Percentiles rank a stretch among this genome's conserved stretches.
Conservation (phyloP, 805 yeast species). For the Kodamaea restingae region DNA sequence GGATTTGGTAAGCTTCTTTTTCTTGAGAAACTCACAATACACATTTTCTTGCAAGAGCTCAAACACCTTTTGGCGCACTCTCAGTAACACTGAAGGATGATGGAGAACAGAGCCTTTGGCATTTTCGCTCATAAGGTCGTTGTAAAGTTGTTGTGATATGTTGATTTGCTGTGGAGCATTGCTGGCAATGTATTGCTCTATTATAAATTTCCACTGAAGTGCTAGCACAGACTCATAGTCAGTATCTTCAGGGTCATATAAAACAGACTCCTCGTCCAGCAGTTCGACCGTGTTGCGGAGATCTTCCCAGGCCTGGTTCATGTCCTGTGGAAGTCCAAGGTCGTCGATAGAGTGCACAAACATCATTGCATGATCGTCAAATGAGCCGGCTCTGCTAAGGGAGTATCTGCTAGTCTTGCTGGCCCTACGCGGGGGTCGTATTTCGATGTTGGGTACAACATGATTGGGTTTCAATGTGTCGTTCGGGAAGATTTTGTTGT, state of each 20-base stretch:
- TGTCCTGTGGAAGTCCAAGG: constrained; percentile 30
- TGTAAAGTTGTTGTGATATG: constrained; percentile 37
- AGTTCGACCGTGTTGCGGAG: constrained; percentile 7
- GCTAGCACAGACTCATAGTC: constrained; percentile 4
- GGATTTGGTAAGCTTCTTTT: constrained; percentile 1
- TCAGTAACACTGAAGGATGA: constrained; percentile 22
- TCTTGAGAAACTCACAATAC: constrained; percentile 15
- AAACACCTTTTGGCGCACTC: constrained; percentile 30
- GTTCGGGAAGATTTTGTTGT: constrained; percentile 23
- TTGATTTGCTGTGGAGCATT: constrained; percentile 49
- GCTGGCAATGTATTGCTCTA: constrained; percentile 36
- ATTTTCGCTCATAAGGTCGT: constrained; percentile 19
- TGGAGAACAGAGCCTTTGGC: constrained; percentile 16
- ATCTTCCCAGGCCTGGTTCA: constrained; percentile 39
- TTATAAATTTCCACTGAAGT: constrained; percentile 36
- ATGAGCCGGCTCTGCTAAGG: constrained; percentile 11
- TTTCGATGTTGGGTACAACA: background rate
- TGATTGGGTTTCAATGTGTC: too few species aligned
- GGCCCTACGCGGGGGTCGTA: constrained; percentile 1
- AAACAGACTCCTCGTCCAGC: constrained; percentile 6
- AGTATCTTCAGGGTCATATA: constrained; percentile 2
- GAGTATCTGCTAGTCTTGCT: constrained; percentile 6
- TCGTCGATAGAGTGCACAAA: constrained; percentile 20
- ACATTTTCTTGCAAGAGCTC: constrained; percentile 35
- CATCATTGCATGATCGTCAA: constrained; percentile 4